phyloP scores from a whole-genome alignment of 352 stramenopile genomes.

The Phytophthora rubi region DNA sequence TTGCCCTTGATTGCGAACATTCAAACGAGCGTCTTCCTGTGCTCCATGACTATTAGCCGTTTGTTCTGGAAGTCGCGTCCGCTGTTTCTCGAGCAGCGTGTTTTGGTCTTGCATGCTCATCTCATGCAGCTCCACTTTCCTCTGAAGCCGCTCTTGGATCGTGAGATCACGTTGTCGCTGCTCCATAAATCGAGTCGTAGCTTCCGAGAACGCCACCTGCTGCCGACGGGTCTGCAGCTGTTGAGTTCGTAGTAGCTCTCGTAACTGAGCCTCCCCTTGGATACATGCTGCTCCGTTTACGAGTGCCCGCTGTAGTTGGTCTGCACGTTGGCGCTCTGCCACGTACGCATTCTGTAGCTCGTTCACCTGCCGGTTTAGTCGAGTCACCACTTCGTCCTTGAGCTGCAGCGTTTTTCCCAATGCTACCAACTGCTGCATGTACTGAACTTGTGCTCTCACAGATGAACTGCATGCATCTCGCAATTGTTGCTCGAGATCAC shows the following conservation, averaged over 20 bases:
- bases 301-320: conserved; percentile 4
- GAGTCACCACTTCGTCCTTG: not conserved
- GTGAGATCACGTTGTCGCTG: not conserved
- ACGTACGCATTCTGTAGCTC: not conserved
- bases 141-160: conserved; percentile 1
- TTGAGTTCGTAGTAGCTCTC: not conserved
- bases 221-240: conserved; percentile 4
- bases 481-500: conserved; percentile 8
- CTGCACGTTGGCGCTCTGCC: conserved; percentile 1
- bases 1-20: not conserved
- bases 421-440: not conserved
- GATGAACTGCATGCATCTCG: conserved; percentile 1
- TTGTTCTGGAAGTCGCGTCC: not conserved
- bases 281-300: not conserved
- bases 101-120: conserved; percentile 5
- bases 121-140: conserved; percentile 1
- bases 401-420: not conserved
- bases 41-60: not conserved
- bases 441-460: conserved; percentile 1
- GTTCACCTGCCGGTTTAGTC: not conserved
- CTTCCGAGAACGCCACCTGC: conserved; percentile 1
- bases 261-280: not conserved
- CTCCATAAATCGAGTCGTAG: not conserved
- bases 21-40: not conserved
- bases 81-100: not conserved